Conservation (phyloP, 345 rosid species). For the Populus tremula region DNA sequence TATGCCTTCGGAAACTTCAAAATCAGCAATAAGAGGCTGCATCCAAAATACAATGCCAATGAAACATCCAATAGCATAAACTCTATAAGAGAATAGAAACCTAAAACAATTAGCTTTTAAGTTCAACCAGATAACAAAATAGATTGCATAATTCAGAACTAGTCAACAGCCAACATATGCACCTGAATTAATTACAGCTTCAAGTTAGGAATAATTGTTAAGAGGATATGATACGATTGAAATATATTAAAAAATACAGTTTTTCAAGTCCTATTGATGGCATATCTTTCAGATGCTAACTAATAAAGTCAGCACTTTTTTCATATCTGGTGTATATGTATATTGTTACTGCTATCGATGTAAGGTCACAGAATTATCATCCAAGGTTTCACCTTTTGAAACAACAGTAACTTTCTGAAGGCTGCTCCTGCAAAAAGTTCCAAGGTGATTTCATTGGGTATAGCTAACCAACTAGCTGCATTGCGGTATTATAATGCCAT, state of each 20-base stretch:
- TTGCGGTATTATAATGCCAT: neutral
- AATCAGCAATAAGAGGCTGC: constrained; percentile 77
- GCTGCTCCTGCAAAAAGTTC: neutral
- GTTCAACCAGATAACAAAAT: neutral
- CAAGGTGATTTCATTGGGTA: neutral
- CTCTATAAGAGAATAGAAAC: neutral
- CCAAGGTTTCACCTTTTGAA: neutral
- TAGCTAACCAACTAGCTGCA: neutral
- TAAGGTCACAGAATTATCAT: neutral
- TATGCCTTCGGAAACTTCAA: constrained; percentile 95
- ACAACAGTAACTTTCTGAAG: neutral
- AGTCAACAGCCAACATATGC: neutral
- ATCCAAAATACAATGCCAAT: neutral
- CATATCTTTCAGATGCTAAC: neutral
- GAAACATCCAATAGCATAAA: constrained; percentile 3
- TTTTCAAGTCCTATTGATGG: neutral
- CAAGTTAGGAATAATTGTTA: neutral
- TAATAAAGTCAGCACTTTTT: too few species aligned
- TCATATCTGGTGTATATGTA: neutral
- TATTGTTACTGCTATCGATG: neutral
- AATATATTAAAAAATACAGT: neutral
- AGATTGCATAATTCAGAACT: neutral
- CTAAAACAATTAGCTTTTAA: neutral
- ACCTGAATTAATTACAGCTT: neutral
- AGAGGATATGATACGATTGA: neutral